Conservation (phyloP, 2,329 filamentous ascomycete genomes). For the Apiospora phragmitis region DNA sequence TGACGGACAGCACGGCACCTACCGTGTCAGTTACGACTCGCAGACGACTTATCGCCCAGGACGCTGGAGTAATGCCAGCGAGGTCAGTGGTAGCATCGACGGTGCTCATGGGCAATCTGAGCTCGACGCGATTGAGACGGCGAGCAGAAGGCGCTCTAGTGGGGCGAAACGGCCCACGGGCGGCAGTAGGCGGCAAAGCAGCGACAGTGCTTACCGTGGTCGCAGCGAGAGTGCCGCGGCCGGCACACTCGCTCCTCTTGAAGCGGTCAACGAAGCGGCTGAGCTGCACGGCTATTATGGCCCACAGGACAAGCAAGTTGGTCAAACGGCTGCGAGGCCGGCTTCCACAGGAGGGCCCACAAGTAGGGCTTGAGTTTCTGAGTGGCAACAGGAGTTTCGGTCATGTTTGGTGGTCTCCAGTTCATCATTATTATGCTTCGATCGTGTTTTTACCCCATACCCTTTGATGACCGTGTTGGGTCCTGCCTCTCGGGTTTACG, state of each 20-base stretch:
- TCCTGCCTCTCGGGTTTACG: background rate
- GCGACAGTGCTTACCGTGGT: conserved; percentile 21
- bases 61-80: conserved; percentile 47
- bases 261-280: conserved; percentile 40
- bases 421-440: background rate
- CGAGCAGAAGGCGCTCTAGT: conserved; percentile 37
- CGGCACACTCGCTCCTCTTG: conserved; percentile 27
- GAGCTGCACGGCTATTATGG: conserved; percentile 52
- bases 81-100: conserved; percentile 37
- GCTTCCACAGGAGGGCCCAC: background rate
- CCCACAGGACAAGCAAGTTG: conserved; percentile 37
- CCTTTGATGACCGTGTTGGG: background rate
- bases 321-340: conserved; percentile 40
- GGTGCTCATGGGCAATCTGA: conserved; percentile 36
- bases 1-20: conserved; percentile 23
- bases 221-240: conserved; percentile 23
- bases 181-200: conserved; percentile 19
- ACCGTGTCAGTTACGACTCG: conserved; percentile 38
- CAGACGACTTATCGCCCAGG: conserved; percentile 37
- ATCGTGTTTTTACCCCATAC: background rate
- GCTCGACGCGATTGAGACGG: conserved; percentile 35
- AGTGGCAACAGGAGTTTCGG: background rate
- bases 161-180: conserved; percentile 20
- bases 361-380: background rate
- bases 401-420: background rate